Base-by-base conservation (phyloP, 441 rosid genomes). In the Euphorbia schlechtendalii region DNA sequence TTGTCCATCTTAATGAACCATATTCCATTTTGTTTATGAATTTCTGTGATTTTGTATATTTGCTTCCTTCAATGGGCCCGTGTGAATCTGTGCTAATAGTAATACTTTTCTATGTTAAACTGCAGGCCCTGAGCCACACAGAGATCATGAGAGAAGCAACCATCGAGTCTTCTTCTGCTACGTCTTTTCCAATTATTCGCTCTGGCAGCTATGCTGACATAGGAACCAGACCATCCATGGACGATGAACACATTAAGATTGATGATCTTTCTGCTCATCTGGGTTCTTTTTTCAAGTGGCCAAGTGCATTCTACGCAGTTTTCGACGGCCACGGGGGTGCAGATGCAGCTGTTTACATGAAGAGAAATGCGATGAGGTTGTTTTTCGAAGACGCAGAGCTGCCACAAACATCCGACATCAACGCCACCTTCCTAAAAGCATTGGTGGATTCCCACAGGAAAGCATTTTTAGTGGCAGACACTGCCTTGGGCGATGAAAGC, bases 261-360 rank as follows among this genome's bases (percentile, higher is more conserved):
- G 97, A 92, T 76, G 92, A 92, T 70, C 78, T 92, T 24, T 86
- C 92, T 59, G 66, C 76, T 51, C 77, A 77, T 57, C 76, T 86
- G 56, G 94, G 90, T 3, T 84, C 88, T 68, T 78, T 75, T 32
- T 78, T 74, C n/a, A 80, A 81, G 73, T 77, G 75, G 18, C 96
- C 91, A 4, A 83, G 83, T 63, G 79, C 96, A 68, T 92, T 92
- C 73, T 92, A 88, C 74, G 96, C 88, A 12, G 96, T 92, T 56
- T 92, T 92, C 69, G 98, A 92, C 72, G 96, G 98, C 45, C 96
- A 92, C 71, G 89, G 92, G 69, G 96, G 96, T 27, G 74, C 89
- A 59, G 86, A 85, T 14, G 97, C 98, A 1, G 90, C 98, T 52
- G 71, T 82, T 36, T 88, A 80, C 36, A 41, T 92, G 46, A 90